Evolutionary conservation across 1,284 basidiomycete species (phyloP).

Genomic region (Puccinia hordei): DNA sequence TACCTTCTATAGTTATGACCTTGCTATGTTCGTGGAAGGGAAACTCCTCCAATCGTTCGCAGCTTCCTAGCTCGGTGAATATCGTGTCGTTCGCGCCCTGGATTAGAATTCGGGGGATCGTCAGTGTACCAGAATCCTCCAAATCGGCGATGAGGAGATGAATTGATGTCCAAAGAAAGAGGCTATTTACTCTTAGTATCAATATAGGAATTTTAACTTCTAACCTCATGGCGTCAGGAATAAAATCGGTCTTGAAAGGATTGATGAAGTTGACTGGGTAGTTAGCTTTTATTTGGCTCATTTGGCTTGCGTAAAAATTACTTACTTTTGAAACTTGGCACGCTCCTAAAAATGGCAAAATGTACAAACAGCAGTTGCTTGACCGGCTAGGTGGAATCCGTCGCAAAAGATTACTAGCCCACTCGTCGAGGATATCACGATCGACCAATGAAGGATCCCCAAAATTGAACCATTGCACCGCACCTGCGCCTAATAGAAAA

Average conservation of each 20-base stretch:
- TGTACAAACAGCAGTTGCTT: background rate
- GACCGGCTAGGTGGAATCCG: conserved; percentile 21
- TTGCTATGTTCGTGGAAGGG: background rate
- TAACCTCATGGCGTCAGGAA: background rate
- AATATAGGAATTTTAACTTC: background rate
- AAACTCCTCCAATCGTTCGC: conserved; percentile 4
- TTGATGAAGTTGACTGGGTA: background rate
- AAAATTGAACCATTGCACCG: conserved; percentile 26
- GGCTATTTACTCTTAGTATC: background rate
- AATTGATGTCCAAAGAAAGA: background rate
- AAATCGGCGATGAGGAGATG: background rate
- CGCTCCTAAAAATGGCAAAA: conserved; percentile 25
- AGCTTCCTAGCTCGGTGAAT: conserved; percentile 2
- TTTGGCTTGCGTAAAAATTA: background rate
- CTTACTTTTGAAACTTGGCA: background rate
- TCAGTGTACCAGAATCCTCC: background rate
- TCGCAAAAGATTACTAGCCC: conserved; percentile 29
- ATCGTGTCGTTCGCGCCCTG: conserved; percentile 13
- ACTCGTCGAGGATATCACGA: conserved; percentile 39
- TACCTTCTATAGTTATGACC: background rate
- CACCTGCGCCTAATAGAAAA: background rate
- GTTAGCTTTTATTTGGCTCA: background rate
- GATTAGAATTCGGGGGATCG: background rate
- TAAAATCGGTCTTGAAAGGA: background rate
- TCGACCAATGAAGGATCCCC: conserved; percentile 12